A percentile compares a stretch with the other conserved stretches of the same genome.
These are phyloP conservation scores for Calocybe gangraenosa DNA, from an alignment of 768 basidiomycete species.

Conservation along the genomic window DNA sequence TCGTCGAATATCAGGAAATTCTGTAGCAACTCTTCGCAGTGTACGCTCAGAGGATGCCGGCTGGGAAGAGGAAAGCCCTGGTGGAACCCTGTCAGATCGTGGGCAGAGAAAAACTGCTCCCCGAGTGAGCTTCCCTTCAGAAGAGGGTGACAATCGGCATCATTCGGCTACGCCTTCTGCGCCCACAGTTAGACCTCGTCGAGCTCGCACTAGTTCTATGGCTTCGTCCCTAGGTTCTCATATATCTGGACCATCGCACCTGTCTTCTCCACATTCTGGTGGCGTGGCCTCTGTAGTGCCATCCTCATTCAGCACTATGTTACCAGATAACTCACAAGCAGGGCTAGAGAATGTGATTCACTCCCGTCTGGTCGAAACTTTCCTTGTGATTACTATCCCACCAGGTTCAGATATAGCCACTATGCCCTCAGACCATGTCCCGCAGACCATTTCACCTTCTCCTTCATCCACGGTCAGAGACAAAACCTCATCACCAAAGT, in stretches of 20 bases:
- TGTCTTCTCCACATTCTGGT: constrained; percentile 12
- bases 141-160: constrained; percentile 14
- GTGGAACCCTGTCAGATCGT: constrained; percentile 24
- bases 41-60: constrained; percentile 42
- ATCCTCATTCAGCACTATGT: constrained; percentile 27
- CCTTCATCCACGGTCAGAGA: background rate
- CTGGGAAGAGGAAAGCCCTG: constrained; percentile 21
- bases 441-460: constrained; percentile 5
- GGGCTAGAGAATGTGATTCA: constrained; percentile 66
- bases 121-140: constrained; percentile 34
- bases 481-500: constrained; percentile 14
- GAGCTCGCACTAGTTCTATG: constrained; percentile 50
- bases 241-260: constrained; percentile 18
- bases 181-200: constrained; percentile 31
- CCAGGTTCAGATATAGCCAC: constrained; percentile 8
- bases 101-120: constrained; percentile 44
- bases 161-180: constrained; percentile 21
- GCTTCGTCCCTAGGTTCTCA: constrained; percentile 44
- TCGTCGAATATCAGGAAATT: constrained; percentile 58
- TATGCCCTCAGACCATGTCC: background rate
- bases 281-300: constrained; percentile 18
- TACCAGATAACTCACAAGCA: constrained; percentile 62
- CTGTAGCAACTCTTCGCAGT: constrained; percentile 45
- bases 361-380: constrained; percentile 76
- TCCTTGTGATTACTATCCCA: constrained; percentile 53